These are phyloP conservation scores for Setaria viridis DNA, from an alignment of 202 grass and related monocot genomes.

Conservation along the genomic window DNA sequence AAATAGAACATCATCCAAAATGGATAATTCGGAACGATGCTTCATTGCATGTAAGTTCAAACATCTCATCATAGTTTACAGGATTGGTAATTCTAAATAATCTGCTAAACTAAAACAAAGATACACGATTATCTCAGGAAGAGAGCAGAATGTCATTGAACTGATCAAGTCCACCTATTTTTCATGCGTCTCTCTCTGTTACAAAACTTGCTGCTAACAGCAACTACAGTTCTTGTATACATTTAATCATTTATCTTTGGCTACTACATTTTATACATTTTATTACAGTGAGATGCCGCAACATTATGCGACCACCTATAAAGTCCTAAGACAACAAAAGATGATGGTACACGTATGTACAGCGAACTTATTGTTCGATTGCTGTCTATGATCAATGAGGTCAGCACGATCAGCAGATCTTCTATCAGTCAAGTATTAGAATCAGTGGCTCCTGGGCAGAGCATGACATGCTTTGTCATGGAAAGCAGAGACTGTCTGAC, in stretches of 20 bases:
- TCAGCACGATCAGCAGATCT: constrained; percentile 28
- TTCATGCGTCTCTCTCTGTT: constrained; percentile 22
- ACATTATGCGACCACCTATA: constrained; percentile 33
- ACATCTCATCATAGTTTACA: neutral
- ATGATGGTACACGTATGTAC: constrained; percentile 41
- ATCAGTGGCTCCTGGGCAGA: neutral
- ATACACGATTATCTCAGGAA: neutral
- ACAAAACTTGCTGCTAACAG: constrained; percentile 39
- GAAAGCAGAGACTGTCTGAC: neutral
- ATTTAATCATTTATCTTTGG: constrained; percentile 4
- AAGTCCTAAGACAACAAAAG: constrained; percentile 44
- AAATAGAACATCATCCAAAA: neutral
- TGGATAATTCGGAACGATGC: neutral
- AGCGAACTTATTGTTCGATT: constrained; percentile 17
- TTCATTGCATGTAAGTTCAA: neutral
- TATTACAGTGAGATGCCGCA: constrained; percentile 37
- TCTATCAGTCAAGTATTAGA: constrained; percentile 28
- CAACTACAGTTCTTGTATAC: constrained; percentile 40
- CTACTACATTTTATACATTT: constrained; percentile 42
- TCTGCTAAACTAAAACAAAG: neutral
- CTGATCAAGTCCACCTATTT: neutral
- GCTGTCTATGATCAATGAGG: constrained; percentile 31
- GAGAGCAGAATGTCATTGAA: neutral
- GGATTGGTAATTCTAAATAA: neutral
- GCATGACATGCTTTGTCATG: neutral